Evolutionary conservation across 179 eudicot genomes (phyloP), one percentile per base, ranked within the genome.

Genomic region (Corrigiola litoralis): DNA sequence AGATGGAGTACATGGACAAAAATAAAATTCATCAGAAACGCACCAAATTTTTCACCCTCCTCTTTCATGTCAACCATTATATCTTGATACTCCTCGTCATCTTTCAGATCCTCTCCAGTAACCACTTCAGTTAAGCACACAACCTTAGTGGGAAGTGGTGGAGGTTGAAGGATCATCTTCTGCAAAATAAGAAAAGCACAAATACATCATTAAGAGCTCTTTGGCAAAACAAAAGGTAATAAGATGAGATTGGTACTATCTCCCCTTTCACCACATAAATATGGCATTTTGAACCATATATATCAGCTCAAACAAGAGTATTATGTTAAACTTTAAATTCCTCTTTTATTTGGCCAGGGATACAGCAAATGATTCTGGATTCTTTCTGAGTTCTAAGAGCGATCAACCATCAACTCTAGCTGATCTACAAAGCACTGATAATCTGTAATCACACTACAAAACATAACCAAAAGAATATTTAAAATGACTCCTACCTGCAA

Each of bases 401-500:
- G 17, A 27, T 28, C 27, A 14, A 60, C 23, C n/a, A 14, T 25
- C 49, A 24, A 58, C 45, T 23, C 48, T 23, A 58, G 27, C 28
- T 36, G 46, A 56, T 36, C 32, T 33, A 20, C 6, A 23, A 20
- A 12, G 29, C 13, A 34, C 6, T 21, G 41, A 11, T 23, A 29
- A 20, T 21, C 42, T 9, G 13, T 4, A 13, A 2, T 1, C 6
- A 6, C 3, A 32, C 60, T 33, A 29, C 5, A 59, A n/a, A 24
- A 58, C 38, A 58, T 32, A 44, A 14, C 8, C 40, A 31, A 13
- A 42, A 32, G 42, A 67, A 38, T 2, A 63, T 29, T 12, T 16
- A 40, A 38, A 20, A n/a, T 17, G 44, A 25, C 5, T 18, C 63
- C 60, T 63, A 95, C 99, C 96, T 95, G 99, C 65, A 95, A 61